Evolutionary conservation across 441 rosid genomes (phyloP).

Genomic region (Pelargonium myrrhifolium): DNA sequence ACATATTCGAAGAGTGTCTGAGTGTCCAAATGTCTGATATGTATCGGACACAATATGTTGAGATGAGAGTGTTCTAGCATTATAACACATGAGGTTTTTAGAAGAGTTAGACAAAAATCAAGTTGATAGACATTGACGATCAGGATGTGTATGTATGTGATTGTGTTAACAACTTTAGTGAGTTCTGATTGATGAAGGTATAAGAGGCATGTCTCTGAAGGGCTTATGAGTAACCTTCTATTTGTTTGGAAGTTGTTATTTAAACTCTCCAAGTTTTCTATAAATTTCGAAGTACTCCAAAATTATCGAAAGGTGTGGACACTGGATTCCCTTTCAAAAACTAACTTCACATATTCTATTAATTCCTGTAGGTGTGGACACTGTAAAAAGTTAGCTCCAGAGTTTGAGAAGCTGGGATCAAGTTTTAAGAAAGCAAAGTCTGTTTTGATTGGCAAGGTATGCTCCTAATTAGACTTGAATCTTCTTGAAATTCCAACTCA

Average conservation of each 20-base stretch:
- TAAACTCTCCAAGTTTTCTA: neutral
- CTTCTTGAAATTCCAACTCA: too few species aligned
- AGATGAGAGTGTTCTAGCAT: too few species aligned
- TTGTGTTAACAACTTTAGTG: neutral
- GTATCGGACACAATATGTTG: too few species aligned
- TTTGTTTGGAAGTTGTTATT: neutral
- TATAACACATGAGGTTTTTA: neutral
- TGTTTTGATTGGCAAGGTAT: constrained; percentile 79
- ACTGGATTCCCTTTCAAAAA: too few species aligned
- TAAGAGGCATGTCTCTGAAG: neutral
- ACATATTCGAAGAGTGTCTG: too few species aligned
- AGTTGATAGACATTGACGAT: neutral
- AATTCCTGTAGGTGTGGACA: constrained; percentile 70
- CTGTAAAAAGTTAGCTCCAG: constrained; percentile 94
- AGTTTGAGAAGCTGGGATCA: constrained; percentile 77
- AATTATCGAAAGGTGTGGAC: neutral
- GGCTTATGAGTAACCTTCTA: neutral
- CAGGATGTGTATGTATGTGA: neutral
- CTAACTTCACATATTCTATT: neutral
- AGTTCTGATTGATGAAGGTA: constrained; percentile 2
- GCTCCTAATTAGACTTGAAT: constrained; percentile 6
- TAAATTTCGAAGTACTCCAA: neutral
- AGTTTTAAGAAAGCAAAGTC: constrained; percentile 89
- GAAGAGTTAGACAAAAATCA: neutral
- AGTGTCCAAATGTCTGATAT: too few species aligned